These are phyloP conservation scores for Avena insularis DNA, from an alignment of 176 grass and related monocot species.

Conservation along the genomic window DNA sequence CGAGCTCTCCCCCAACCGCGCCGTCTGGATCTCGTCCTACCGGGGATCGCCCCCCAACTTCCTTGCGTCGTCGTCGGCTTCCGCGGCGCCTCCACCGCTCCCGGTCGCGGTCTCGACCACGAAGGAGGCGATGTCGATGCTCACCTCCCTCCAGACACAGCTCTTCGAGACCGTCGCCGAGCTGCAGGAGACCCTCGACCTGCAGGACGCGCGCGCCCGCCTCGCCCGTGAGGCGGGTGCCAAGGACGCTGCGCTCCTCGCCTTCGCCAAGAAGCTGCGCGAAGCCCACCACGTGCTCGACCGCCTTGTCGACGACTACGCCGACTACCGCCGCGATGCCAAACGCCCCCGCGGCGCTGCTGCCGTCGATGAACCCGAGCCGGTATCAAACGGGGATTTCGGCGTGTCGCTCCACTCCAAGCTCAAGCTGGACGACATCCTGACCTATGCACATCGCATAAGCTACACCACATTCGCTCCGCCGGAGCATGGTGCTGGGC, in stretches of 20 bases:
- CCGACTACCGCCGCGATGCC: conserved; percentile 70
- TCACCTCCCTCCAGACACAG: conserved; percentile 86
- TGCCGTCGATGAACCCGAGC: conserved; percentile 25
- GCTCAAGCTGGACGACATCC: conserved; percentile 74
- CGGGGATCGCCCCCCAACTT: conserved; percentile 77
- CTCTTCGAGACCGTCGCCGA: conserved; percentile 87
- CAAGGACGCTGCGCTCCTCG: conserved; percentile 72
- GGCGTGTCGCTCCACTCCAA: conserved; percentile 70
- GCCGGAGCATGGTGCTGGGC: conserved; percentile 89
- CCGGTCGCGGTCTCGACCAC: conserved; percentile 50
- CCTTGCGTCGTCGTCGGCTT: conserved; percentile 50
- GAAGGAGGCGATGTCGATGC: conserved; percentile 73
- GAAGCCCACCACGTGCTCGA: conserved; percentile 96
- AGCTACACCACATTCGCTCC: conserved; percentile 98
- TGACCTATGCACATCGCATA: conserved; percentile 82
- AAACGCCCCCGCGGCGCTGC: conserved; percentile 58
- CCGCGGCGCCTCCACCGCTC: conserved; percentile 40
- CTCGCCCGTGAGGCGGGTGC: conserved; percentile 63
- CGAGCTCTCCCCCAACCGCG: conserved; percentile 79
- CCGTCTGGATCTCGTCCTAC: conserved; percentile 79
- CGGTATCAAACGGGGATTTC: conserved; percentile 41
- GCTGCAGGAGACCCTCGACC: conserved; percentile 87
- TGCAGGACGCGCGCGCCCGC: conserved; percentile 69
- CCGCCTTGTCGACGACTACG: conserved; percentile 90
- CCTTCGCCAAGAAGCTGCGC: conserved; percentile 84